Base-by-base conservation (phyloP, 225 moss, liverwort and hornwort species). In the Rhytidiadelphus loreus region DNA sequence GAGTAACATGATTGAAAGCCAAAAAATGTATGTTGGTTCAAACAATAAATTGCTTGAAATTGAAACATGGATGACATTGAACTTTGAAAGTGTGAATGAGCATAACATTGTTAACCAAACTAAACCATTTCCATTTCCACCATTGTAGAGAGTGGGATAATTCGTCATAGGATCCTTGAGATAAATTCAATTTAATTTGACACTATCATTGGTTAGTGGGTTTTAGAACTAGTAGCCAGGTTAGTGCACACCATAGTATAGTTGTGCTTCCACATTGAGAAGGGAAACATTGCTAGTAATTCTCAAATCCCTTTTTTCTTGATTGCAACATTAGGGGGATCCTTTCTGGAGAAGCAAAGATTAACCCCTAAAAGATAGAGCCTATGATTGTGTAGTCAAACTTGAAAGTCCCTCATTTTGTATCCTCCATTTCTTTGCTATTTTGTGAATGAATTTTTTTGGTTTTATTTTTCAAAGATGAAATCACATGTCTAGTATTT, bases 131-230 rank as follows among this genome's bases (percentile, higher is more conserved):
- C 2, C 3, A n/a, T n/a, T n/a, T n/a, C n/a, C n/a, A n/a, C n/a
- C n/a, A n/a, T 1, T 0, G 0, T 41, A 0, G 41, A 24, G 0
- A 25, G 4, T 41, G 0, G 18, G 25, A 8, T 41, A 14, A 25
- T 69, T 2, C 4, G 1, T 39, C 0, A 0, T 0, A 4, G 2
- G 2, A n/a, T 13, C 6, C 7, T 0, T 13, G 0, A 2, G 7
- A 22, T 68, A 6, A 68, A 68, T n/a, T 68, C 2, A n/a, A 3
- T n/a, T 37, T 46, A 46, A 46, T 46, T 46, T 46, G 46, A 46
- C 9, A 50, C 11, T 50, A 12, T 9, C 50, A 59, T 65, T 35
- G 5, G 19, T 5, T 65, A 17, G 6, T 6, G 2, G 19, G 3
- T 0, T 35, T 65, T 11, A 20, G 5, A 21, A 66, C 0, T 37